phyloP scores from a whole-genome alignment of 179 eudicot species.

The Amaranthus tricolor region DNA sequence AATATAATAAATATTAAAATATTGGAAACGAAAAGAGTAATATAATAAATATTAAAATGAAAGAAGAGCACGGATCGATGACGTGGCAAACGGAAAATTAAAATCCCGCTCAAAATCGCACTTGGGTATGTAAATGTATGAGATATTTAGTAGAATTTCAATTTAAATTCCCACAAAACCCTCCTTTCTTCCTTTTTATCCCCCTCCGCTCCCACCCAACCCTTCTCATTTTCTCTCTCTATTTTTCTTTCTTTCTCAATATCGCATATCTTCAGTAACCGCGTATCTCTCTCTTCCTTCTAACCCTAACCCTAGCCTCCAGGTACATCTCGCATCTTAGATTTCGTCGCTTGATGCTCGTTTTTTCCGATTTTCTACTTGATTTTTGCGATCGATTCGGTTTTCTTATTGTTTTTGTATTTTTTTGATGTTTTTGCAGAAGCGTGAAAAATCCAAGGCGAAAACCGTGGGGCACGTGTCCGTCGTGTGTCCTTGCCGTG shows the following conservation, averaged over 20 bases:
- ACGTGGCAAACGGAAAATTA: constrained; percentile 7
- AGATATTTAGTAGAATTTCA: constrained; percentile 17
- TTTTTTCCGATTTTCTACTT: constrained; percentile 26
- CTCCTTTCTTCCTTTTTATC: constrained; percentile 19
- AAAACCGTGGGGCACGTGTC: too few relatives aligned
- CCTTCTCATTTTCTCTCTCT: background rate
- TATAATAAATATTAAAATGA: too few relatives aligned
- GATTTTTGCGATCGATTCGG: constrained; percentile 11
- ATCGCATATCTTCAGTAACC: constrained; percentile 19
- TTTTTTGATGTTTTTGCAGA: constrained; percentile 31
- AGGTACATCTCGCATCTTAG: constrained; percentile 9
- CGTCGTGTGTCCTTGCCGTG: too few relatives aligned
- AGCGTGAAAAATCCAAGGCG: constrained; percentile 55
- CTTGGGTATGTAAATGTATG: background rate
- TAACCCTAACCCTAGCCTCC: constrained; percentile 35
- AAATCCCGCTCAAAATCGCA: constrained; percentile 23
- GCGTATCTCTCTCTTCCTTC: constrained; percentile 14
- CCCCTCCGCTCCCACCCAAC: background rate
- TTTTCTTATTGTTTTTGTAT: background rate
- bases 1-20: too few relatives aligned
- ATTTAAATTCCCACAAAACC: constrained; percentile 30
- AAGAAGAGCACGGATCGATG: constrained; percentile 10
- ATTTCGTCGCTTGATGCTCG: constrained; percentile 19
- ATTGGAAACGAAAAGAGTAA: too few relatives aligned
- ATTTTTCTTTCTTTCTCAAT: background rate